These are phyloP conservation scores for Solanum bulbocastanum DNA, from an alignment of 257 asterid species.

Conservation along the genomic window DNA sequence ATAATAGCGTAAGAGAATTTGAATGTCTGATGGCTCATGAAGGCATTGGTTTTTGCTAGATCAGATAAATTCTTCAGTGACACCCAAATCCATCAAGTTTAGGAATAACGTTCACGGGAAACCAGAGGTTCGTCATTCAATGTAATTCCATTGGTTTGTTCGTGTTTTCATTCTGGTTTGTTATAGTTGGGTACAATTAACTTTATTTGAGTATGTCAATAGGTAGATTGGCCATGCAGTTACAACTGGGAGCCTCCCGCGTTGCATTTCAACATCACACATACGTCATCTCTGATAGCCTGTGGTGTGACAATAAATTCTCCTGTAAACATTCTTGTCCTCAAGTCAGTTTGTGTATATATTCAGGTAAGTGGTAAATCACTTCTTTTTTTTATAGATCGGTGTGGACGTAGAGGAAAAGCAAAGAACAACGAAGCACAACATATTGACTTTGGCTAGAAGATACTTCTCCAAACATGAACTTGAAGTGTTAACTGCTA, in stretches of 20 bases:
- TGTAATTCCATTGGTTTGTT: background rate
- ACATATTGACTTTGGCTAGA: constrained; percentile 53
- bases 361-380: background rate
- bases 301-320: constrained; percentile 65
- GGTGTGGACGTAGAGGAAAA: constrained; percentile 92
- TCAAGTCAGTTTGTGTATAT: background rate
- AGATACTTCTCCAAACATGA: constrained; percentile 66
- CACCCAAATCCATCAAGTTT: constrained; percentile 66
- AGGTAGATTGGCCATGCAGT: constrained; percentile 56
- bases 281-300: constrained; percentile 80
- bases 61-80: constrained; percentile 55
- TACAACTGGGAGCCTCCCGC: constrained; percentile 41
- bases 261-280: constrained; percentile 82
- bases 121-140: constrained; percentile 57
- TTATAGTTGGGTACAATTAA: background rate
- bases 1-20: background rate
- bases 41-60: constrained; percentile 39
- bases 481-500: constrained; percentile 37
- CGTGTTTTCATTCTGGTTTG: background rate
- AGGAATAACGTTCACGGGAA: constrained; percentile 63
- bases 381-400: constrained; percentile 32
- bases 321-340: constrained; percentile 44
- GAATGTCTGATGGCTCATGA: constrained; percentile 1
- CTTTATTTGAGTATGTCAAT: constrained; percentile 8
- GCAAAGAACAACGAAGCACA: constrained; percentile 46